These are phyloP conservation scores for Brasilioporus rufonigricans DNA, from an alignment of 768 basidiomycete genomes.

Conservation along the genomic window DNA sequence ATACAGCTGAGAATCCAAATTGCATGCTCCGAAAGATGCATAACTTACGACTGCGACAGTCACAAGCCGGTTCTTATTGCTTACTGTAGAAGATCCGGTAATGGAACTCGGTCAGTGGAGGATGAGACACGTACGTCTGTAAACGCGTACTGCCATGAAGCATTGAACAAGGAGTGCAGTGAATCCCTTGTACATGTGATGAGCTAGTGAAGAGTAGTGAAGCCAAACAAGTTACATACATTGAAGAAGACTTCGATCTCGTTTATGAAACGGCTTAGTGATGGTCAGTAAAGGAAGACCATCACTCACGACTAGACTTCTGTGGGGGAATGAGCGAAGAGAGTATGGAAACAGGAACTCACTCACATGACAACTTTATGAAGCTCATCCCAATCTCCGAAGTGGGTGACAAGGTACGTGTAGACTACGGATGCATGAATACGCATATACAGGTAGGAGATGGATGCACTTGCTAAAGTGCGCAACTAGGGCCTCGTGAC, in stretches of 20 bases:
- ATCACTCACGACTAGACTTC: background rate
- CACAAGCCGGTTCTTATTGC: slow-evolving; percentile 42
- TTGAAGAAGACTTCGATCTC: slow-evolving; percentile 53
- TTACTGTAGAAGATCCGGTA: slow-evolving; percentile 37
- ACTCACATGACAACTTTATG: slow-evolving; percentile 1
- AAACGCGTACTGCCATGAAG: slow-evolving; percentile 51
- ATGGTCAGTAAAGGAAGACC: background rate
- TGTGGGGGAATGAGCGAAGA: background rate
- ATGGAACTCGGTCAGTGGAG: background rate
- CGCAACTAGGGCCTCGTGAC: slow-evolving; percentile 54
- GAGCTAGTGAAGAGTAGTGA: background rate
- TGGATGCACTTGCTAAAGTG: slow-evolving; percentile 39
- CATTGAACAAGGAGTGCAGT: slow-evolving; percentile 54
- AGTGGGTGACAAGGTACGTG: slow-evolving; percentile 44
- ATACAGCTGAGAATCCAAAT: background rate
- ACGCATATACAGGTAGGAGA: background rate
- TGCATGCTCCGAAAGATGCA: background rate
- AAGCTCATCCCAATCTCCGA: slow-evolving; percentile 20
- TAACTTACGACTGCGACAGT: slow-evolving; percentile 30
- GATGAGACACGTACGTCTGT: slow-evolving; percentile 38
- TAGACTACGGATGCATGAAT: slow-evolving; percentile 38
- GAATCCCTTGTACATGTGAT: slow-evolving; percentile 27
- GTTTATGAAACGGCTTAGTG: background rate
- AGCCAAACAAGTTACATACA: slow-evolving; percentile 19
- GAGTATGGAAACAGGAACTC: background rate